Conservation (phyloP, 2,329 filamentous ascomycete species). For the Canariomyces notabilis region DNA sequence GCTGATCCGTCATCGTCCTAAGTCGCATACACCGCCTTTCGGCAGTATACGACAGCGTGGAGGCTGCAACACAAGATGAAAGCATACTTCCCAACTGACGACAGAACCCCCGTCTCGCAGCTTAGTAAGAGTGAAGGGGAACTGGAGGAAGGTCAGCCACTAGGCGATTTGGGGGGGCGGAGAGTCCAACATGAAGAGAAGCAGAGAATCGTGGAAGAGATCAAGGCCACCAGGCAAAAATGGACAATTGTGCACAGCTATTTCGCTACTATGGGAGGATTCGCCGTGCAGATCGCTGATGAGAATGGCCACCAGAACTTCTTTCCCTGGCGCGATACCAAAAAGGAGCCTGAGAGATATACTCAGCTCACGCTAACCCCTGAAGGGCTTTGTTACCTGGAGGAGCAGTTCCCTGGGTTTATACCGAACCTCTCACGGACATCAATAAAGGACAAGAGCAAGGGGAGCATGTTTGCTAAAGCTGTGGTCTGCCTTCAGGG, state of each 20-base stretch:
- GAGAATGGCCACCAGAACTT: no score
- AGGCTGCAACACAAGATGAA: no score
- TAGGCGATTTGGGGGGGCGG: no score
- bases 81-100: no score
- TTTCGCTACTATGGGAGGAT: slow-evolving; percentile 5
- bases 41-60: no score
- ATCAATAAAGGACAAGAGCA: slow-evolving; percentile 11
- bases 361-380: background rate
- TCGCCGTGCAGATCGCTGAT: background rate
- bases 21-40: no score
- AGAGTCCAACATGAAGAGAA: background rate
- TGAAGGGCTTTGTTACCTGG: background rate
- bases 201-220: background rate
- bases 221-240: background rate
- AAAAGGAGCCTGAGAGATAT: background rate
- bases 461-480: slow-evolving; percentile 5
- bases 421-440: background rate
- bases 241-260: slow-evolving; percentile 10
- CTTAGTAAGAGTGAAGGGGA: no score
- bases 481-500: slow-evolving; percentile 3
- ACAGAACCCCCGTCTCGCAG: no score
- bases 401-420: background rate
- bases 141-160: no score
- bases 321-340: no score
- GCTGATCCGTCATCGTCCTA: no score